phyloP scores from a whole-genome alignment of 371 early-diverging fungal genomes.

The Mucor irregularis region DNA sequence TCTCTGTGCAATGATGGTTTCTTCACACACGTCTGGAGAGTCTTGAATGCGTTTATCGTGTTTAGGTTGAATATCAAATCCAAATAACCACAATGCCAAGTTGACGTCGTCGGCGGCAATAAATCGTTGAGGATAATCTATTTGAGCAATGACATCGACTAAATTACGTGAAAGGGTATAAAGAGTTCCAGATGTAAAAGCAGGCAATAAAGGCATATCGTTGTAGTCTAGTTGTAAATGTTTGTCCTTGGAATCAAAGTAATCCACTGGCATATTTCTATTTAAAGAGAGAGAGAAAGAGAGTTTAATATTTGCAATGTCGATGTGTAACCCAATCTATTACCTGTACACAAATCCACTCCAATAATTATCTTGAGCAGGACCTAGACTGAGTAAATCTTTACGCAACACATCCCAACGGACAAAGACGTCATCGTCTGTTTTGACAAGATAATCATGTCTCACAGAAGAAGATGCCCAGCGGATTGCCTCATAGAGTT shows the following conservation, averaged over 20 bases:
- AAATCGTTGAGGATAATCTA: slow-evolving; percentile 46
- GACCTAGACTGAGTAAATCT: slow-evolving; percentile 40
- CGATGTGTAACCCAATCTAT: neutral
- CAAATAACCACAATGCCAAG: slow-evolving; percentile 61
- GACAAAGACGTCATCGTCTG: slow-evolving; percentile 64
- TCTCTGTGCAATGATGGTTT: slow-evolving; percentile 59
- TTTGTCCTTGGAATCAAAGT: slow-evolving; percentile 15
- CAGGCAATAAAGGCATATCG: slow-evolving; percentile 53
- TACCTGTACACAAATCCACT: slow-evolving; percentile 62
- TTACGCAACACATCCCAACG: slow-evolving; percentile 53
- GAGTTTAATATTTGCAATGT: neutral
- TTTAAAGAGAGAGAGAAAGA: neutral
- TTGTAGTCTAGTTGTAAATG: slow-evolving; percentile 32
- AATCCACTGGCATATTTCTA: slow-evolving; percentile 49
- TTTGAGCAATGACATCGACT: slow-evolving; percentile 40
- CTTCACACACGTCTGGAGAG: slow-evolving; percentile 52
- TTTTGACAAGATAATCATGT: slow-evolving; percentile 60
- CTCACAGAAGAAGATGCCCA: slow-evolving; percentile 38
- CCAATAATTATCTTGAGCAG: slow-evolving; percentile 47
- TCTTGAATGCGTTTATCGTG: slow-evolving; percentile 61
- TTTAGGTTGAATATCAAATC: slow-evolving; percentile 51
- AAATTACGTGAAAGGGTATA: slow-evolving; percentile 57
- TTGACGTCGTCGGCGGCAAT: slow-evolving; percentile 53
- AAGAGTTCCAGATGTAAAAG: slow-evolving; percentile 56
- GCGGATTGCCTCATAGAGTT: slow-evolving; percentile 53